Base-by-base conservation (phyloP, 2,329 filamentous ascomycete genomes). In the Pleoardoris graminearum region DNA sequence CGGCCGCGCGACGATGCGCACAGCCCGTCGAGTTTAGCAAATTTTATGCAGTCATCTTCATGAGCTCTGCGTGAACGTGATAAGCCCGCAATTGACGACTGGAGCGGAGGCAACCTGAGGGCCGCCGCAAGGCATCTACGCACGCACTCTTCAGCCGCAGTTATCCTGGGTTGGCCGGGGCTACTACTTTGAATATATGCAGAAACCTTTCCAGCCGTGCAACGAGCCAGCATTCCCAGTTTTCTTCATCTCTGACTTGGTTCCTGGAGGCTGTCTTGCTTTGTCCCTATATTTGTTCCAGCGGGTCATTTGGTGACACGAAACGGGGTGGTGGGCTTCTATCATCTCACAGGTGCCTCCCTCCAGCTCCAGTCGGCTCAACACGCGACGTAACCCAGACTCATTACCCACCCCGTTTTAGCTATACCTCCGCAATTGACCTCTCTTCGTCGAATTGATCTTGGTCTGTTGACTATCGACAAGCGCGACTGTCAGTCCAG, bases 51-150 rank as follows among this genome's bases (percentile, higher is more conserved):
- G 57, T 58, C 55, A 62, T 62, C 17, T 23, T 33, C 27, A 27
- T 21, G 14, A 17, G 7, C 22, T 27, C 12, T 17, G 21, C n/a
- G 22, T 6, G 33, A 62, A 60, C 53, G 51, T 60, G 59, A 62
- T 62, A 62, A 57, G 47, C 33, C 51, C 53, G 51, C 30, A 29
- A 23, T 22, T 41, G 17, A 14, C 39, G 16, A 62, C 46, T 60
- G 45, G 58, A 46, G 16, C 29, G 41, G 32, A 17, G 16, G 25
- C 32, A 6, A 29, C 22, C 30, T 36, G n/a, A 33, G 36, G 17
- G 27, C 35, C 11, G 16, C 27, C 21, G 50, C 50, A 54, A 62
- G 59, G 59, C 59, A 62, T 50, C 51, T 19, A 54, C 22, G 16
- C 35, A 32, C 22, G 4, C 35, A 29, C 27, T 12, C 29, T 45